Evolutionary conservation across 768 basidiomycete genomes (phyloP), one percentile per base, ranked within the genome.

Genomic region (Russula earlei): DNA sequence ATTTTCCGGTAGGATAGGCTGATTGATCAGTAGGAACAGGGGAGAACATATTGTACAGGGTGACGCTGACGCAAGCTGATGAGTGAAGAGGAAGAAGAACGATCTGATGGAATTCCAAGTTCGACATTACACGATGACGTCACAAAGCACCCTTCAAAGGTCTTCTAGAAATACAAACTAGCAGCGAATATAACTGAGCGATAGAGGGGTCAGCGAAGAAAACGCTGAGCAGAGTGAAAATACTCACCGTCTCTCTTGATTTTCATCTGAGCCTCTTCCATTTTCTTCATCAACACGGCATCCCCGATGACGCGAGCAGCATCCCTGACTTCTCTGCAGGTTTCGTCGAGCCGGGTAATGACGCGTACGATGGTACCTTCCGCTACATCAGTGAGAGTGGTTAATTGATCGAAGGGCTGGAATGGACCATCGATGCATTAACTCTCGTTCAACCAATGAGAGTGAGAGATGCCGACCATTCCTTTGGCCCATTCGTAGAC

Each of bases 401-500:
- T 91, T 62, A 99, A 95, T 68, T 98, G 87, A 65, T 93, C 84
- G 68, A 99, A 99, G 0, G 96, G 91, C 95, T 99, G 63, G 33
- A n/a, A 14, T 4, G 14, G 7, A 10, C 29, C 29, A 31, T 31
- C 1, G 29, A 3, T 5, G 14, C 40, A 38, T 45, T 12, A 43
- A 51, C 24, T 8, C 37, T 7, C 10, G 27, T 37, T 47, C 12
- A 41, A 42, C 8, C 12, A 24, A 48, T 48, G 56, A 49, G 45
- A 29, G 5, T 33, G 44, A 31, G 40, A 33, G 33, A 47, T 34
- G 59, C 82, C 63, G 63, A 95, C 95, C 94, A 95, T 97, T 52
- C 96, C 96, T 68, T 87, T 91, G 0, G 96, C 94, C 96, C 96
- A 99, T 69, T 98, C 96, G 66, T 98, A 97, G 7, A 97, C 96